Percentiles rank a stretch among this genome's conserved stretches.
These are phyloP conservation scores for Venturia pyrina DNA, from an alignment of 2,329 filamentous ascomycete genomes.

Conservation along the genomic window DNA sequence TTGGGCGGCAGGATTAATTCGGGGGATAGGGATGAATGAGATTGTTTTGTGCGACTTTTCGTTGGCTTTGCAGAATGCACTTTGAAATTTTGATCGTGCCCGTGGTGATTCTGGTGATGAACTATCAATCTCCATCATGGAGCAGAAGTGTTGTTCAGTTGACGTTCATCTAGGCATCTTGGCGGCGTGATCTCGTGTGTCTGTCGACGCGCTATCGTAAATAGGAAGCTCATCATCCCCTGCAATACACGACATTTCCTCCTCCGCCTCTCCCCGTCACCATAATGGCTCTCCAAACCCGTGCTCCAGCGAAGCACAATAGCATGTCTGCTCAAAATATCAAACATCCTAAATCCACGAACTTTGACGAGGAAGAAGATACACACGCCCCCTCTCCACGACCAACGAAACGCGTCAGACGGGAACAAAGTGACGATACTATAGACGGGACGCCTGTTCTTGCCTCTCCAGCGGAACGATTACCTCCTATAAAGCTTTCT, in stretches of 20 bases:
- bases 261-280: not conserved
- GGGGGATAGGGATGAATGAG: too few relatives aligned
- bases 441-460: conserved; percentile 13
- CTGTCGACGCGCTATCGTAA: not conserved
- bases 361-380: conserved; percentile 28
- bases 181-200: not conserved
- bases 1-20: too few relatives aligned
- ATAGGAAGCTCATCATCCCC: not conserved
- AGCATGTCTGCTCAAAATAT: conserved; percentile 36
- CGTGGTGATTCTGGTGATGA: too few relatives aligned
- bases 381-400: conserved; percentile 17
- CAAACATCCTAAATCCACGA: conserved; percentile 35
- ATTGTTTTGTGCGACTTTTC: too few relatives aligned
- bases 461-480: not conserved
- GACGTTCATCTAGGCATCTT: too few relatives aligned
- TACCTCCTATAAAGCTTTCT: conserved; percentile 17
- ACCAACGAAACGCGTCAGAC: conserved; percentile 33
- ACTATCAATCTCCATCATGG: too few relatives aligned
- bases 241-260: not conserved
- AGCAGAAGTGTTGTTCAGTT: too few relatives aligned
- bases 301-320: conserved; percentile 36
- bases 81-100: too few relatives aligned
- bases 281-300: conserved; percentile 22
- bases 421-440: conserved; percentile 19
- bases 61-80: too few relatives aligned